These are phyloP conservation scores for Sphagnum tenellum DNA, from an alignment of 225 moss, liverwort and hornwort genomes.

Conservation along the genomic window DNA sequence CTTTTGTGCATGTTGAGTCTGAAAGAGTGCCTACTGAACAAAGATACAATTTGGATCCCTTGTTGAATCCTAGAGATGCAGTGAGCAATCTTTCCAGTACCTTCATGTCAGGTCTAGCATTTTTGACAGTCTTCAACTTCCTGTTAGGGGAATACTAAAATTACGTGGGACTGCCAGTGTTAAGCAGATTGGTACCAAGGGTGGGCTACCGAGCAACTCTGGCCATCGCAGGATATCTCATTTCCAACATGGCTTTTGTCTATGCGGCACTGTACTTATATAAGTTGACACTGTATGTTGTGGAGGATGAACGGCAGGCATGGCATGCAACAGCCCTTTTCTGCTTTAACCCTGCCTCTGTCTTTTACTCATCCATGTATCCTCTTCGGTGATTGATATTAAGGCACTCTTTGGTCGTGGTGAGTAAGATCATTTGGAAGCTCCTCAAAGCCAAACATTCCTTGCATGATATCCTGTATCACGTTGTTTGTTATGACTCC, in stretches of 20 bases:
- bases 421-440: too few relatives aligned
- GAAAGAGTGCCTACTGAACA: not conserved
- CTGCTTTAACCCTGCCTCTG: slow-evolving; percentile 91
- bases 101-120: not conserved
- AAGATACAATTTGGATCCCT: not conserved
- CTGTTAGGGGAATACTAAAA: not conserved
- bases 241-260: slow-evolving; percentile 70
- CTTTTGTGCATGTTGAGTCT: not conserved
- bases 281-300: slow-evolving; percentile 48
- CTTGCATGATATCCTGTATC: too few relatives aligned
- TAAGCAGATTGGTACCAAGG: slow-evolving; percentile 34
- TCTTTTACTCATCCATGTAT: slow-evolving; percentile 84
- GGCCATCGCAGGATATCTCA: slow-evolving; percentile 57
- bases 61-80: not conserved
- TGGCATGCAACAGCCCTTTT: slow-evolving; percentile 54
- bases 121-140: not conserved
- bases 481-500: too few relatives aligned
- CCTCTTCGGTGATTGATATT: slow-evolving; percentile 5
- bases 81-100: not conserved
- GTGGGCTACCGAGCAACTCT: slow-evolving; percentile 73
- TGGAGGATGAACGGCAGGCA: slow-evolving; percentile 61
- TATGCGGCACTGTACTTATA: slow-evolving; percentile 56
- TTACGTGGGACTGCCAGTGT: slow-evolving; percentile 38
- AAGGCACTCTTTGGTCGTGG: too few relatives aligned
- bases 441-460: too few relatives aligned